These are phyloP conservation scores for Pyrenophora teres DNA, from an alignment of 2,329 filamentous ascomycete species.

Conservation along the genomic window DNA sequence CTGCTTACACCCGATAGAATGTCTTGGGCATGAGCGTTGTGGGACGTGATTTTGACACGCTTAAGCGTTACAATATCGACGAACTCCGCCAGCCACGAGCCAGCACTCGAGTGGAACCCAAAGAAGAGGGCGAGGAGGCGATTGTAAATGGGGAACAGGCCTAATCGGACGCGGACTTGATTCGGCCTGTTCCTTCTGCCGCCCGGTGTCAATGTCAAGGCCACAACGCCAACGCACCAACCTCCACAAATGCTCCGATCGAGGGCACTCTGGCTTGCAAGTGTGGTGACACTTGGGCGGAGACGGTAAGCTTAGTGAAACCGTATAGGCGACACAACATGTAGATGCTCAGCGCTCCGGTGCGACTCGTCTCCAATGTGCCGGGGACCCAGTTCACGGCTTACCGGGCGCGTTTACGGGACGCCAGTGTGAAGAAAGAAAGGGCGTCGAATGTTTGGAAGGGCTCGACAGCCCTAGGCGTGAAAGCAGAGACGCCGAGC, in stretches of 20 bases:
- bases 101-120: constrained; percentile 5
- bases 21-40: constrained; percentile 81
- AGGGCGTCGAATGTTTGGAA: constrained; percentile 7
- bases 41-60: constrained; percentile 70
- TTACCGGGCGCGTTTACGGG: constrained; percentile 14
- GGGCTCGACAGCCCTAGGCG: constrained; percentile 10
- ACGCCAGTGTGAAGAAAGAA: constrained; percentile 20
- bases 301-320: constrained; percentile 15
- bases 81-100: constrained; percentile 66
- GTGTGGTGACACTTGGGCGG: constrained; percentile 22
- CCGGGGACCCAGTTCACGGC: constrained; percentile 17
- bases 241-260: constrained; percentile 21
- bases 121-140: constrained; percentile 4
- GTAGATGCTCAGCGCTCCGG: constrained; percentile 21
- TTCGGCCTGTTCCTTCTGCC: constrained; percentile 1
- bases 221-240: constrained; percentile 8
- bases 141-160: constrained; percentile 30
- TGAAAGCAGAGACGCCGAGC: constrained; percentile 6
- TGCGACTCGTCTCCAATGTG: constrained; percentile 32
- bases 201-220: constrained; percentile 2
- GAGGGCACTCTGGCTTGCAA: constrained; percentile 21
- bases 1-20: constrained; percentile 56
- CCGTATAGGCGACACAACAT: constrained; percentile 10
- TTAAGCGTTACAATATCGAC: constrained; percentile 78
- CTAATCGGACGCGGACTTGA: constrained; percentile 12